A percentile compares a stretch with the other conserved stretches of the same genome.
Conservation (phyloP, 2,329 filamentous ascomycete species). For the Neocatenulostroma microsporum region DNA sequence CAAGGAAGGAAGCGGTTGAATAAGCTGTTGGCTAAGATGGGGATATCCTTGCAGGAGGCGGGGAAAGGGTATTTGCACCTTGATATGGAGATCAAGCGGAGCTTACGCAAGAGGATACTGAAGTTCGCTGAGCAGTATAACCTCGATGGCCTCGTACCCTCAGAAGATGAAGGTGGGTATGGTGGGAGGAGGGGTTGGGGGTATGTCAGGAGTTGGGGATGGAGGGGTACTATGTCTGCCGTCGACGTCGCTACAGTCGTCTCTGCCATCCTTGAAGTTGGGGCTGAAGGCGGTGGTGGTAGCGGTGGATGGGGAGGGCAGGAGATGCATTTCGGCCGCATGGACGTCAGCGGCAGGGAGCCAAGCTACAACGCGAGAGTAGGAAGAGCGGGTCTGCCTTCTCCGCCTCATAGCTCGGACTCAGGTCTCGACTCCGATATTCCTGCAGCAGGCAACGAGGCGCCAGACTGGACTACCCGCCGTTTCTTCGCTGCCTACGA, state of each 20-base stretch:
- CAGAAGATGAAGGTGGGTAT: constrained; percentile 53
- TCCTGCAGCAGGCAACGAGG: constrained; percentile 3
- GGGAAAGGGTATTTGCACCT: constrained; percentile 96
- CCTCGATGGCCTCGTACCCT: constrained; percentile 83
- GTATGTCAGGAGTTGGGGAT: constrained; percentile 95
- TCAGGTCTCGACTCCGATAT: constrained; percentile 9
- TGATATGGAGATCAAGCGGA: constrained; percentile 93
- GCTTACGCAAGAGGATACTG: constrained; percentile 72
- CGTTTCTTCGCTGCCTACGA: constrained; percentile 56
- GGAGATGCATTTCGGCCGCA: constrained; percentile 6
- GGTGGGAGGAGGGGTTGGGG: constrained; percentile 87
- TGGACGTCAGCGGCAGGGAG: constrained; percentile 6
- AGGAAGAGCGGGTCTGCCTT: constrained; percentile 24
- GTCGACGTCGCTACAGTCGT: constrained; percentile 91
- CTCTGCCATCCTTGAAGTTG: constrained; percentile 86
- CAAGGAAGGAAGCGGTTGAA: constrained; percentile 78
- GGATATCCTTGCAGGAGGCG: constrained; percentile 85
- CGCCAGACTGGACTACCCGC: constrained; percentile 40
- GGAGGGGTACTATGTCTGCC: constrained; percentile 87
- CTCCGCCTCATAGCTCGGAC: constrained; percentile 24
- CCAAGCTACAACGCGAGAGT: constrained; percentile 21
- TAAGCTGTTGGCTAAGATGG: constrained; percentile 96
- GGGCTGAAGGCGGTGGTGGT: constrained; percentile 30
- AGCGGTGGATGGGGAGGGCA: constrained; percentile 4
- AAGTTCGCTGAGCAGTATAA: constrained; percentile 92